A percentile compares a stretch with the other conserved stretches of the same genome.
Conservation (phyloP, 73 alveolate genomes). For the Breviolum minutum region DNA sequence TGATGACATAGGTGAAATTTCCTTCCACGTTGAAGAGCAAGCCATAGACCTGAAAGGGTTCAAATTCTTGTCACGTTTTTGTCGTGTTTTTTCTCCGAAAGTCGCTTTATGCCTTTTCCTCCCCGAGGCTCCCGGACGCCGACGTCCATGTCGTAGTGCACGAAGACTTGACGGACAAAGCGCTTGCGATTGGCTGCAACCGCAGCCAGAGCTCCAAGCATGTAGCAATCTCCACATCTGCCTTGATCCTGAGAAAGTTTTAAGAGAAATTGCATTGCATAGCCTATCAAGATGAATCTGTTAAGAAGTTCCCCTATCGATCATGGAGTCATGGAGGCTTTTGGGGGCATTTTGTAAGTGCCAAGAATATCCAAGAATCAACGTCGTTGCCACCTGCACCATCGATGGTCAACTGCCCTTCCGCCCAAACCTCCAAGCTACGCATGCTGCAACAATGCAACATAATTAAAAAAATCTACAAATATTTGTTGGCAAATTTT, state of each 20-base stretch:
- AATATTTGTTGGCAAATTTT: neutral
- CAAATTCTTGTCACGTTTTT: neutral
- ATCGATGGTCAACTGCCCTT: neutral
- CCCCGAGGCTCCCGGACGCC: constrained; percentile 25
- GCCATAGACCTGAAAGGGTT: constrained; percentile 15
- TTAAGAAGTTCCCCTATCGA: neutral
- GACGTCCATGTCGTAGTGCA: constrained; percentile 10
- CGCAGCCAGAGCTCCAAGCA: constrained; percentile 26
- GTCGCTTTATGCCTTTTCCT: too few relatives aligned
- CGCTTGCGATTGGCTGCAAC: constrained; percentile 38
- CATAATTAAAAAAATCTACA: neutral
- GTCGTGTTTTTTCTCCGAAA: neutral
- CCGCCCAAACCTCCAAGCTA: neutral
- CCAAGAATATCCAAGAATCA: neutral
- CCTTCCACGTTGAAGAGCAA: constrained; percentile 19
- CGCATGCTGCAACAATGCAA: neutral
- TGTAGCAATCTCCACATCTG: constrained; percentile 20
- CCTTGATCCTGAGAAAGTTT: neutral
- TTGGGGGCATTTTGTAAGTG: too few relatives aligned
- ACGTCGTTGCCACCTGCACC: neutral
- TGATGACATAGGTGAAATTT: constrained; percentile 26
- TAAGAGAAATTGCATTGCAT: neutral
- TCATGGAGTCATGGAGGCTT: too few relatives aligned
- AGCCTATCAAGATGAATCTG: neutral
- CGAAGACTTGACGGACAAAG: constrained; percentile 39